Evolutionary conservation across 345 rosid species (phyloP), one percentile per base, ranked within the genome.

Genomic region (thale cress (Arabidopsis thaliana)): DNA sequence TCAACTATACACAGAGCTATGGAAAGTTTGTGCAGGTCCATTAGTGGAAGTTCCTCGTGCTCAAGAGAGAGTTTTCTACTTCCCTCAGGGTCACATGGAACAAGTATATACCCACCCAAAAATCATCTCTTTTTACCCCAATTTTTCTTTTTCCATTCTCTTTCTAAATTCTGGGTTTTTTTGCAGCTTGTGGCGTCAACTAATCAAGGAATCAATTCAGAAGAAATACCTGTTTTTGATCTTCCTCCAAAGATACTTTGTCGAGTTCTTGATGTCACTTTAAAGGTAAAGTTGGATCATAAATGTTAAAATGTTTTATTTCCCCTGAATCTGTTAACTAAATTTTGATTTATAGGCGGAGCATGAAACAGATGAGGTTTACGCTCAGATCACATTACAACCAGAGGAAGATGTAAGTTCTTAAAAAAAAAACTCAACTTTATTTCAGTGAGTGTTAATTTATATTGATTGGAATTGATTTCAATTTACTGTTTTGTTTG

Each of bases 21-120:
- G 96, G 96, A 88, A 88, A 83, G 88, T 89, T 41, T 90, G 91
- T 77, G 93, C 96, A 56, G 93, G 96, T 64, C 87, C 91, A 46
- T 76, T 85, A 79, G 89, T 86, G 82, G 91, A 90, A 10, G 78
- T 90, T 59, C 96, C 96, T 65, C 76, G 69, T 28, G 14, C 42
- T 65, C 83, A 72, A 30, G 93, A 88, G 46, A 83, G 87, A 78
- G 93, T 90, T 68, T 85, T 79, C 64, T 90, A 89, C 80, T 86
- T 89, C 49, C 89, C 93, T 62, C 96, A 87, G 73, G 96, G 93
- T 77, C 93, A 86, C 78, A 84, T 88, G 85, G 91, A 90, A 81
- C 96, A 90, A 80, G 96, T 86, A 73, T 36, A 33, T 9, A 16
- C 20, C 20, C 20, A 16, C 14, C 45, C 65, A 16, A 10, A 46